Base-by-base conservation (phyloP, 2,329 filamentous ascomycete genomes). In the Nannizziopsis arthrosporioides region DNA sequence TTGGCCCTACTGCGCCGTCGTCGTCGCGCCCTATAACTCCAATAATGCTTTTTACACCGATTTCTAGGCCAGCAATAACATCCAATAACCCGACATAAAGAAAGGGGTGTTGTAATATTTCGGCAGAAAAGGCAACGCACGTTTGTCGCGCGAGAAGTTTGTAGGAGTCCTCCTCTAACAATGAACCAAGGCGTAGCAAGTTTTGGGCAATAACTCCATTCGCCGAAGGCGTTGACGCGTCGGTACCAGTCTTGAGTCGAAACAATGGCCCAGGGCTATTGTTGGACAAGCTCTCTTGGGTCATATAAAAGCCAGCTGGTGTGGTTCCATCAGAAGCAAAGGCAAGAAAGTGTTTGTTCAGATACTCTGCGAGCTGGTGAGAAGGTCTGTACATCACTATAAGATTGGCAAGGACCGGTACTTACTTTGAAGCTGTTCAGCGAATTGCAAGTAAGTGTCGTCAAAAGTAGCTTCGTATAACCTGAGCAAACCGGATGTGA, bases 181-280 rank as follows among this genome's bases (percentile, higher is more conserved):
- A 63, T 5, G 75, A 75, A 10, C 79, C 79, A 3, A 96, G 76
- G 0, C 86, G 81, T 67, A 92, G 84, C n/a, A 96, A 71, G 61
- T 96, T 96, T 12, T 78, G 76, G 0, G 86, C 85, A n/a, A 84
- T 84, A 5, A 90, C 77, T 35, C 86, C 87, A 61, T 98, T 98
- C 44, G 85, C 84, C 0, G 87, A 92, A 0, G 92, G 92, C 51
- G 92, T 83, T 1, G 87, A 82, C 4, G 86, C 86, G 64, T 98
- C 92, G 76, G 95, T 95, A 54, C 88, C 92, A 53, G 93, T 87
- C 67, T 98, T 98, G 43, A 95, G 76, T 18, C 90, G 82, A 51
- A 96, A 77, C 51, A 95, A 82, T 11, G 66, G 65, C 7, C 61
- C 60, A 0, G 66, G 66, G 22, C 83, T 76, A 58, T 88, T 79